These are phyloP conservation scores for Tilletia walkeri DNA, from an alignment of 1,284 basidiomycete species.

Conservation along the genomic window DNA sequence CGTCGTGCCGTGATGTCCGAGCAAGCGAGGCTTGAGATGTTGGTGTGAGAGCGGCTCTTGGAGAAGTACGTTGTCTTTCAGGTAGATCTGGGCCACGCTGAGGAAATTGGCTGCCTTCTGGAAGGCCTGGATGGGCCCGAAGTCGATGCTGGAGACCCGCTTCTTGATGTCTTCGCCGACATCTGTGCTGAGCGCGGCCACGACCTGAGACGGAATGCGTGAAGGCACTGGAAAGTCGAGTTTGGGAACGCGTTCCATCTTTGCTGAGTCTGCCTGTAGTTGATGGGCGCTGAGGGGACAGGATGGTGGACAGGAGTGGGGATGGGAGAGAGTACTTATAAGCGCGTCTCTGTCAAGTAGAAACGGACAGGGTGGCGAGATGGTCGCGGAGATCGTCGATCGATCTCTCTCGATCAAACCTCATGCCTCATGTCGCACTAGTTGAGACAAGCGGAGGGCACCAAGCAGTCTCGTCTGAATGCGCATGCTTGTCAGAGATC, in stretches of 20 bases:
- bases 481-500: no score
- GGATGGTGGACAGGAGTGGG: no score
- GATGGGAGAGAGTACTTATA: no score
- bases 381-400: no score
- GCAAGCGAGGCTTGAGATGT: constrained; percentile 74
- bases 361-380: no score
- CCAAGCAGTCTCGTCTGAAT: no score
- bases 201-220: background rate
- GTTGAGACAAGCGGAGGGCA: no score
- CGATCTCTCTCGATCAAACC: no score
- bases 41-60: constrained; percentile 55
- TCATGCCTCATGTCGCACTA: no score
- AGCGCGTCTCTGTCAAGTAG: no score
- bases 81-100: constrained; percentile 67
- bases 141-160: constrained; percentile 14
- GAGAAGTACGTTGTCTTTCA: constrained; percentile 71
- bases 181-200: background rate
- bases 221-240: background rate
- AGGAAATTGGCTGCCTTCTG: constrained; percentile 45
- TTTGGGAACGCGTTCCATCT: background rate
- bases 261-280: no score
- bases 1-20: constrained; percentile 62
- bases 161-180: background rate
- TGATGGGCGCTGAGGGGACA: no score
- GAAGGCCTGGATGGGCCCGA: constrained; percentile 28